These are phyloP conservation scores for Nannizzia gypsea DNA, from an alignment of 2,329 filamentous ascomycete species.

Conservation along the genomic window DNA sequence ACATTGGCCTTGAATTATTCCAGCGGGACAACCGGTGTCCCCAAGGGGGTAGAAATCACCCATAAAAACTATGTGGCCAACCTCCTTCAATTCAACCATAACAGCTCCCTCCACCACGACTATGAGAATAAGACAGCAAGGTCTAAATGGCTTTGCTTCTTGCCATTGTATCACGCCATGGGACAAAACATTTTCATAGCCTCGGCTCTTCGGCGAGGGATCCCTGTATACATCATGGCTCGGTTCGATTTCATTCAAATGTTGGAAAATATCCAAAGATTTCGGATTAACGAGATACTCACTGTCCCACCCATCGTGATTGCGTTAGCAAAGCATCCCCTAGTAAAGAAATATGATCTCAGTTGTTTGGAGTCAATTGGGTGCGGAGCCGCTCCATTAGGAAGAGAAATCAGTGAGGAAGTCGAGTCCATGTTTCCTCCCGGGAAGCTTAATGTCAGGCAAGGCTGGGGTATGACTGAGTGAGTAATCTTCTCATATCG, in stretches of 20 bases:
- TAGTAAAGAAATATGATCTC: conserved; percentile 54
- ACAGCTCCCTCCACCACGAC: conserved; percentile 38
- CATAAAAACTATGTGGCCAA: conserved; percentile 68
- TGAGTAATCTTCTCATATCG: conserved; percentile 20
- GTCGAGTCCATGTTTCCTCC: conserved; percentile 46
- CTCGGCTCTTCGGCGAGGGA: conserved; percentile 42
- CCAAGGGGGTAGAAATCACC: conserved; percentile 74
- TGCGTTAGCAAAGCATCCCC: conserved; percentile 58
- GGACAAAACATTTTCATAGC: conserved; percentile 61
- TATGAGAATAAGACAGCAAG: conserved; percentile 34
- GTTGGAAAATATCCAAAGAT: conserved; percentile 55
- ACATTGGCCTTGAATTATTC: conserved; percentile 68
- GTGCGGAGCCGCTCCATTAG: conserved; percentile 59
- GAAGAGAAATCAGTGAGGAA: conserved; percentile 45
- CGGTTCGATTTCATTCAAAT: conserved; percentile 64
- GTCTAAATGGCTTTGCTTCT: conserved; percentile 49
- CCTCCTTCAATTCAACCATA: conserved; percentile 46
- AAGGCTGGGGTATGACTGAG: conserved; percentile 87
- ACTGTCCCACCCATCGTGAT: conserved; percentile 68
- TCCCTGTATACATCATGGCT: conserved; percentile 66
- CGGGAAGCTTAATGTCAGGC: conserved; percentile 44
- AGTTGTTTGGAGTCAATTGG: conserved; percentile 49
- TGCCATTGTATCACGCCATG: conserved; percentile 67
- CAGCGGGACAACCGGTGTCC: conserved; percentile 61
- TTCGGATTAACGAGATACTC: conserved; percentile 53